phyloP scores from a whole-genome alignment of 2,329 filamentous ascomycete species.

The Epichloe coenophiala region DNA sequence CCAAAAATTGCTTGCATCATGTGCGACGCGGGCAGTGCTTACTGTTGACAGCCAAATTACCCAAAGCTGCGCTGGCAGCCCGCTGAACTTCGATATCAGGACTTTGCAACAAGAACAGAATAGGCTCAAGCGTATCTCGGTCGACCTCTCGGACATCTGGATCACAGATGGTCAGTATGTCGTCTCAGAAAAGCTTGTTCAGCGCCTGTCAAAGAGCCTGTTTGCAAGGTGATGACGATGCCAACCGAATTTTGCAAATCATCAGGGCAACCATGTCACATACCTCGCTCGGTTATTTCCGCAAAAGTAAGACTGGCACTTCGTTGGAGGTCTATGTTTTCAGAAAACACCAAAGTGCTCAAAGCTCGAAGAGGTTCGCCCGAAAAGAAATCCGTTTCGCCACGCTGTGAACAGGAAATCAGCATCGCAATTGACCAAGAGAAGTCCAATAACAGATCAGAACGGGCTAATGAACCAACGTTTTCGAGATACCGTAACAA shows the following conservation, averaged over 20 bases:
- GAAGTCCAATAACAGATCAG: not conserved
- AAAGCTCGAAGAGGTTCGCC: constrained; percentile 88
- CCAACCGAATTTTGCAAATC: not conserved
- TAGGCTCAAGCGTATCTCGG: constrained; percentile 86
- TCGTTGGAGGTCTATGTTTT: constrained; percentile 94
- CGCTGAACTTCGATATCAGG: constrained; percentile 94
- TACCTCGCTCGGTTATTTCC: constrained; percentile 97
- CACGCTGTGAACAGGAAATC: constrained; percentile 45
- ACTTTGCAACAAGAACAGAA: constrained; percentile 87
- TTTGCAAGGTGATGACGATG: not conserved
- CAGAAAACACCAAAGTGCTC: constrained; percentile 93
- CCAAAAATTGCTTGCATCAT: not conserved
- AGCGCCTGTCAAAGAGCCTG: no score
- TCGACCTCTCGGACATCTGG: constrained; percentile 94
- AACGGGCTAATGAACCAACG: constrained; percentile 37
- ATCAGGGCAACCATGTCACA: constrained; percentile 12
- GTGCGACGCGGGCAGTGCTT: constrained; percentile 20
- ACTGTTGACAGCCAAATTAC: constrained; percentile 97
- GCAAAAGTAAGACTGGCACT: constrained; percentile 97
- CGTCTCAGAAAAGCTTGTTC: not conserved
- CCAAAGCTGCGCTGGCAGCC: constrained; percentile 87
- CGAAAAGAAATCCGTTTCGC: constrained; percentile 95
- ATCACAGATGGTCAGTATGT: constrained; percentile 1
- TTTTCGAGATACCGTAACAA: constrained; percentile 93
- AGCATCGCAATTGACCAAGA: not conserved